Base-by-base conservation (phyloP, 2,329 filamentous ascomycete species). In the Alternaria consortialis region DNA sequence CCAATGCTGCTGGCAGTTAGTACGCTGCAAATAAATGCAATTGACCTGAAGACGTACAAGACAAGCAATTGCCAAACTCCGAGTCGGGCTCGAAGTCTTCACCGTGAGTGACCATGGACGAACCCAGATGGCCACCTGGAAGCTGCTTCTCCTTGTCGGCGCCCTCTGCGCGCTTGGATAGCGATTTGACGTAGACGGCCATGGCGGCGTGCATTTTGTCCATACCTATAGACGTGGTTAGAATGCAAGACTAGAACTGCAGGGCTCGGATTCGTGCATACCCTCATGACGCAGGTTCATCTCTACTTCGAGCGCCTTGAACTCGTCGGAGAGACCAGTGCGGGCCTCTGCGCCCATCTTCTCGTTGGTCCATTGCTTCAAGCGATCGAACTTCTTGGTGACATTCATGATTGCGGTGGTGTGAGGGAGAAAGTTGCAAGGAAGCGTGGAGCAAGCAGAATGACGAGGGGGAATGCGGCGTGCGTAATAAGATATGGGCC, bases 351-450 rank as follows among this genome's bases (percentile, higher is more conserved):
- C 88, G 72, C 94, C 94, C 92, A 98, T 97, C 82, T 94, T 92
- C 83, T 98, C 94, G 70, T 93, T 93, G 37, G 94, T 93, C 94
- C 94, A 98, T 90, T 98, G 94, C 84, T 94, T 96, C 84, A 97
- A 90, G 76, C 94, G 91, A 82, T 94, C 94, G 77, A 98, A 88
- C 79, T 96, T 97, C 85, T 97, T 97, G 81, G 88, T 89, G 79
- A 89, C 83, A 72, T 88, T 87, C 85, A 87, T 87, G 58, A 29
- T 68, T 63, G 74, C 60, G 61, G 60, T 47, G 57, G 60, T 25
- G 36, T 27, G 55, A 43, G 54, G 17, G 48, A 25, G 46, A 29
- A 53, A 7, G 46, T 12, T 27, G 51, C 20, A 44, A 55, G 54
- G 43, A 40, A 44, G 50, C 6, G 44, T 27, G 44, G 23, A 48